phyloP scores from a whole-genome alignment of 1,139 yeast genomes.

The Scheffersomyces illinoinensis region DNA sequence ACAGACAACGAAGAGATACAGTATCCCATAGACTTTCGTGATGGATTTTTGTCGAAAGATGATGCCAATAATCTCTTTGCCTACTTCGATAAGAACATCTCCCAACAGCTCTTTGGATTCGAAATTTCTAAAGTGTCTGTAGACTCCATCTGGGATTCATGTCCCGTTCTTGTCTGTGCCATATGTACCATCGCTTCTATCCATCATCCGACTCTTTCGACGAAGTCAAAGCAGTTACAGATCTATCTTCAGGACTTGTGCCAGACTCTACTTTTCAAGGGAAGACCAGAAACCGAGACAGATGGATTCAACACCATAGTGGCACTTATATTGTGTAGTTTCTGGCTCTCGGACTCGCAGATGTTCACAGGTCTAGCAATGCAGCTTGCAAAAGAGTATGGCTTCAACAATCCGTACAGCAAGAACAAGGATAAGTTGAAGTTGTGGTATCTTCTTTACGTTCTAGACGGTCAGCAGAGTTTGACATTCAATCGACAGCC shows the following conservation, averaged over 20 bases:
- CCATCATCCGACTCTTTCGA: constrained; percentile 51
- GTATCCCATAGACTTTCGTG: constrained; percentile 35
- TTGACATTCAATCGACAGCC: constrained; percentile 61
- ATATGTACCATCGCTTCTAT: constrained; percentile 64
- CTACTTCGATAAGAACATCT: constrained; percentile 55
- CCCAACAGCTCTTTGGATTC: constrained; percentile 70
- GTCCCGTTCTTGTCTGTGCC: constrained; percentile 63
- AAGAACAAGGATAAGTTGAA: constrained; percentile 48
- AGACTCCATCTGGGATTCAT: constrained; percentile 52
- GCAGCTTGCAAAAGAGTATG: constrained; percentile 60
- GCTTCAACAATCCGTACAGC: constrained; percentile 40
- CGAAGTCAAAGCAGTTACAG: constrained; percentile 40
- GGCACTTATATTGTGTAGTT: constrained; percentile 65
- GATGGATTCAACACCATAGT: constrained; percentile 63
- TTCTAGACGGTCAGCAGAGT: constrained; percentile 71
- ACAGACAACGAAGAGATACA: not conserved
- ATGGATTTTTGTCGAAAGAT: constrained; percentile 31
- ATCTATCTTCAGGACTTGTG: constrained; percentile 47
- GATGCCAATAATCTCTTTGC: constrained; percentile 54
- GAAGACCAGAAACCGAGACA: constrained; percentile 41
- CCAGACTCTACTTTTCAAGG: constrained; percentile 44
- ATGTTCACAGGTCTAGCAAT: constrained; percentile 69
- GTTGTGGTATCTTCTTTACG: constrained; percentile 68
- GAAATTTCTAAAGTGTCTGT: constrained; percentile 54
- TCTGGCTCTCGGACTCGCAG: constrained; percentile 67